A percentile compares a stretch with the other conserved stretches of the same genome.
These are phyloP conservation scores for Leccinum pachyderme DNA, from an alignment of 1,284 basidiomycete species.

Conservation along the genomic window DNA sequence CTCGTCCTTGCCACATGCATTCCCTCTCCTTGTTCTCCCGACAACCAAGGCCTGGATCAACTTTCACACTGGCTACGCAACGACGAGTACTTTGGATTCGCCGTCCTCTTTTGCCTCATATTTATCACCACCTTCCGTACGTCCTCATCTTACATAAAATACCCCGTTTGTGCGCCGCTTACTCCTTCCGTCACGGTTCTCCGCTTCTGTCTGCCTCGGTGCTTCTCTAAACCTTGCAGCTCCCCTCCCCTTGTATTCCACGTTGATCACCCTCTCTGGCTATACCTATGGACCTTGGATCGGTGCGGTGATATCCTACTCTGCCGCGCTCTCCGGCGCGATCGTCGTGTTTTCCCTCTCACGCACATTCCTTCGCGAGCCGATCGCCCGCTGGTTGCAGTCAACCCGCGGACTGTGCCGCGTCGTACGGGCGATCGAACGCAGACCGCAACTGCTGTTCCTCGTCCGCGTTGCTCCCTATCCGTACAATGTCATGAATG, in stretches of 20 bases:
- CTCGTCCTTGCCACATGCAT: background rate
- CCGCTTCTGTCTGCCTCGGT: conserved; percentile 13
- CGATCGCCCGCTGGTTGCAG: conserved; percentile 70
- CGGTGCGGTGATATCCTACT: conserved; percentile 80
- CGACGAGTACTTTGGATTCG: conserved; percentile 66
- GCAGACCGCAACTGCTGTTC: conserved; percentile 79
- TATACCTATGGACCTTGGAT: conserved; percentile 83
- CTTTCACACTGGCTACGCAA: conserved; percentile 70
- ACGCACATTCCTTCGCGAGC: conserved; percentile 65
- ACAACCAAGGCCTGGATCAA: conserved; percentile 59
- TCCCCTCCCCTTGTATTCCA: conserved; percentile 84
- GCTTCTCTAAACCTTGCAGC: conserved; percentile 42
- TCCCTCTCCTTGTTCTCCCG: background rate
- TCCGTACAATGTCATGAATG: conserved; percentile 89
- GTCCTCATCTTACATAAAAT: conserved; percentile 33
- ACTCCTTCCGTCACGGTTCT: conserved; percentile 6
- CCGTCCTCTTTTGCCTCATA: conserved; percentile 72
- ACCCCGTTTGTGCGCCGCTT: conserved; percentile 2
- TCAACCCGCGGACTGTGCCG: conserved; percentile 64
- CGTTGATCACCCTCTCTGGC: conserved; percentile 82
- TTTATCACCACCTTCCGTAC: conserved; percentile 81
- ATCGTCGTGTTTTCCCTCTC: conserved; percentile 76
- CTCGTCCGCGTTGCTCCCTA: conserved; percentile 84
- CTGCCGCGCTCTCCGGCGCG: conserved; percentile 79
- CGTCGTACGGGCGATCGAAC: conserved; percentile 85